Evolutionary conservation across 2,329 filamentous ascomycete species (phyloP).

Genomic region (Cordyceps militaris): DNA sequence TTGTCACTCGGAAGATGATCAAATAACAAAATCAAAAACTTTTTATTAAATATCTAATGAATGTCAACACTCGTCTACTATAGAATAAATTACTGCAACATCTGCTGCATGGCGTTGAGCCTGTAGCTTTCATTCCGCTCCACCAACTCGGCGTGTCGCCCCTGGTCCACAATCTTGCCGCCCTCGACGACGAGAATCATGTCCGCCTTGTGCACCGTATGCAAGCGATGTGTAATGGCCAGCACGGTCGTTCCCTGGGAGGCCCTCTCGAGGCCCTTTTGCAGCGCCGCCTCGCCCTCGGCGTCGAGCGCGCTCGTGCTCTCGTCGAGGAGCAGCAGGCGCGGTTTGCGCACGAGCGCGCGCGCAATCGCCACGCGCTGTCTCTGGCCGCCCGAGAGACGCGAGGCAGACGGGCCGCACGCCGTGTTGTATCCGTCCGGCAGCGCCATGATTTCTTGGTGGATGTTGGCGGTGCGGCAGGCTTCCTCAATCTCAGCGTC

Average conservation of each 20-base stretch:
- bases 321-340: constrained; percentile 65
- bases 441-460: constrained; percentile 50
- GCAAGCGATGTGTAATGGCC: constrained; percentile 41
- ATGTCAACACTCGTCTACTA: no score
- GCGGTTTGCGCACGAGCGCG: constrained; percentile 58
- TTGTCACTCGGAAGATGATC: no score
- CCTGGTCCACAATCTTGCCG: constrained; percentile 16
- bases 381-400: constrained; percentile 64
- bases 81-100: neutral
- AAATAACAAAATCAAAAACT: no score
- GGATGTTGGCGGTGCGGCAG: constrained; percentile 57
- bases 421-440: constrained; percentile 55
- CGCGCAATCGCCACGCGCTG: constrained; percentile 67
- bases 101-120: constrained; percentile 27
- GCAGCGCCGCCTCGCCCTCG: constrained; percentile 53
- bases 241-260: constrained; percentile 39
- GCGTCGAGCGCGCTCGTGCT: constrained; percentile 66
- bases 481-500: constrained; percentile 53
- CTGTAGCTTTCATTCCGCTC: constrained; percentile 21
- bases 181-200: constrained; percentile 33
- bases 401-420: constrained; percentile 58
- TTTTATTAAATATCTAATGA: neutral
- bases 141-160: constrained; percentile 18
- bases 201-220: constrained; percentile 41
- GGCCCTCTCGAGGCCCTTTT: constrained; percentile 50